Evolutionary conservation across 2,329 filamentous ascomycete genomes (phyloP).

Genomic region (Colletotrichum graminicola): DNA sequence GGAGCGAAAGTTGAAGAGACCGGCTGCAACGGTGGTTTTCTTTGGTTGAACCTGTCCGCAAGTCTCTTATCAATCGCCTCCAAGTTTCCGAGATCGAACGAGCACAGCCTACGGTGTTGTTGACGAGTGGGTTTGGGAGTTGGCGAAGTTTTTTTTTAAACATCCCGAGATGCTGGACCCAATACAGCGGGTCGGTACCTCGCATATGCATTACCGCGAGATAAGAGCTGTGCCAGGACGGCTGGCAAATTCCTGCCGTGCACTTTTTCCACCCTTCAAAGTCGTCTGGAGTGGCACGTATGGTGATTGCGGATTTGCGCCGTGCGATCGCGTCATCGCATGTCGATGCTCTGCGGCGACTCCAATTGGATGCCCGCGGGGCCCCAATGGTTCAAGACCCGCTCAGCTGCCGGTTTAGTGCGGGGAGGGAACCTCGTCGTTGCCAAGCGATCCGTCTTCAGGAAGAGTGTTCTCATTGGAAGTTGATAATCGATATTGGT

Average conservation of each 20-base stretch:
- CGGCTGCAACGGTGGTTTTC: background rate
- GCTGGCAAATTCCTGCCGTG: conserved; percentile 1
- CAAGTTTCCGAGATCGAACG: too few relatives aligned
- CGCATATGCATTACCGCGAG: conserved; percentile 31
- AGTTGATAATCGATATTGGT: background rate
- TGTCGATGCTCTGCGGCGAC: background rate
- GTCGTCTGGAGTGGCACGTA: conserved; percentile 14
- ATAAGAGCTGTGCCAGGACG: conserved; percentile 11
- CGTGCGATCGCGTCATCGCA: conserved; percentile 38
- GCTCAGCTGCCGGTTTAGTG: conserved; percentile 18
- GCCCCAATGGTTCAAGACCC: conserved; percentile 25
- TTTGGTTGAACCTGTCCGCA: background rate
- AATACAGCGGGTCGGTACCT: background rate
- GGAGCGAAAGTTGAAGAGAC: background rate
- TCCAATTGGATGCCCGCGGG: conserved; percentile 30
- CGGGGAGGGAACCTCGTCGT: conserved; percentile 4
- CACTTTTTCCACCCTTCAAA: background rate
- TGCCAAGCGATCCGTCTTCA: conserved; percentile 6
- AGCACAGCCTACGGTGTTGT: background rate
- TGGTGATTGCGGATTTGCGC: conserved; percentile 36
- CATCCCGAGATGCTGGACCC: conserved; percentile 8
- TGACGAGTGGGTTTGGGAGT: background rate
- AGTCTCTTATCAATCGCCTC: background rate
- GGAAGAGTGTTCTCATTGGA: background rate
- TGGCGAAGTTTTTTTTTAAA: conserved; percentile 1